Evolutionary conservation across 306 rosid species (phyloP).

Genomic region (Dryas alaskensis): DNA sequence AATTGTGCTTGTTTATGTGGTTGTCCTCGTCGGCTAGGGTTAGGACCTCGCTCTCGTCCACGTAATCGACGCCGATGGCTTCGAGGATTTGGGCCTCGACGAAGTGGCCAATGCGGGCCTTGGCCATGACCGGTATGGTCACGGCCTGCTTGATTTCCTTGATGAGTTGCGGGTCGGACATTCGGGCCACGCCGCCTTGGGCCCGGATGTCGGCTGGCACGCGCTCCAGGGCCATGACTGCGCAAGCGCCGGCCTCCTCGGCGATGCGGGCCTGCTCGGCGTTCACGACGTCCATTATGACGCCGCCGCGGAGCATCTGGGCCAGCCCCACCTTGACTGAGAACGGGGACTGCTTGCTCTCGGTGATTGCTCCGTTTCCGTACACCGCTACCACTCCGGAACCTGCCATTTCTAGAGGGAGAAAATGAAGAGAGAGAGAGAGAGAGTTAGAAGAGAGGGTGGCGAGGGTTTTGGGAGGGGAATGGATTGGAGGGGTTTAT

Average conservation of each 20-base stretch:
- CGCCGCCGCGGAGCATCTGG: conserved; percentile 95
- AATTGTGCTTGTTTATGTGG: conserved; percentile 88
- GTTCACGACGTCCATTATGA: conserved; percentile 90
- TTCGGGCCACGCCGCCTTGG: conserved; percentile 86
- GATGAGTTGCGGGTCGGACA: conserved; percentile 83
- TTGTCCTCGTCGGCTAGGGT: conserved; percentile 78
- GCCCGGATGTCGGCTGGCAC: conserved; percentile 87
- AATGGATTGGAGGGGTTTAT: conserved; percentile 17
- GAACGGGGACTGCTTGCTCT: conserved; percentile 68
- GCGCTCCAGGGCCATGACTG: conserved; percentile 86
- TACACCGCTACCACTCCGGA: conserved; percentile 80
- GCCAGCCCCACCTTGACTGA: conserved; percentile 87
- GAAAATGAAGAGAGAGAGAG: neutral
- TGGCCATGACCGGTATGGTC: conserved; percentile 90
- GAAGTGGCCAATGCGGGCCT: conserved; percentile 89
- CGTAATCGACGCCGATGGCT: conserved; percentile 77
- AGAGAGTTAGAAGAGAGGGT: neutral
- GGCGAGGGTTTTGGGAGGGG: conserved; percentile 22
- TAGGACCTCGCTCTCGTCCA: conserved; percentile 80
- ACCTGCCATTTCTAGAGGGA: conserved; percentile 50
- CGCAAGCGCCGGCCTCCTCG: conserved; percentile 88
- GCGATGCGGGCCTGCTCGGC: conserved; percentile 92
- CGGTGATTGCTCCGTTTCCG: conserved; percentile 73
- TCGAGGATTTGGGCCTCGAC: conserved; percentile 92
- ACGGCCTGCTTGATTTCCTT: conserved; percentile 82